Conservation (phyloP, 1,284 basidiomycete species). For the Cystobasidium sp. region DNA sequence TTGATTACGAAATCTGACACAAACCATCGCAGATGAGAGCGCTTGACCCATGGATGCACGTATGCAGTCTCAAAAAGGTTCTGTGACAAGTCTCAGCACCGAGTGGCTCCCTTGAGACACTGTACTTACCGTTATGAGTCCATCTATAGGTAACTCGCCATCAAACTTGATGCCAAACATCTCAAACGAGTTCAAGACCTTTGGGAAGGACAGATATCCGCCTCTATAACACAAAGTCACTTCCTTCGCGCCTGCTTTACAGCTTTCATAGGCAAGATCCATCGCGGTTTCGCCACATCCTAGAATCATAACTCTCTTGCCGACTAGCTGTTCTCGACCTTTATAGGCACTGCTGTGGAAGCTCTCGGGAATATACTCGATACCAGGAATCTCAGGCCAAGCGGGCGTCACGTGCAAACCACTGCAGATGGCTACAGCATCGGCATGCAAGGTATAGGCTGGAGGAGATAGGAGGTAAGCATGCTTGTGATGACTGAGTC, state of each 20-base stretch:
- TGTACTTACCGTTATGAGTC: slow-evolving; percentile 60
- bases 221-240: slow-evolving; percentile 65
- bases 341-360: slow-evolving; percentile 65
- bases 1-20: slow-evolving; percentile 70
- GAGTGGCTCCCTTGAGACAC: too few species aligned
- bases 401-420: slow-evolving; percentile 61
- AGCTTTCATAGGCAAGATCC: slow-evolving; percentile 65
- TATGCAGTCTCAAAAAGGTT: slow-evolving; percentile 62
- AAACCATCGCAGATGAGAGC: slow-evolving; percentile 67
- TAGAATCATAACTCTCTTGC: slow-evolving; percentile 64
- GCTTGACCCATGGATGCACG: slow-evolving; percentile 64
- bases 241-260: slow-evolving; percentile 64
- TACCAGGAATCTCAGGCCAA: slow-evolving; percentile 62
- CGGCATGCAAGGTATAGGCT: slow-evolving; percentile 55
- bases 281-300: slow-evolving; percentile 71
- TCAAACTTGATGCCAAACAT: slow-evolving; percentile 63
- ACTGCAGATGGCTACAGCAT: slow-evolving; percentile 62
- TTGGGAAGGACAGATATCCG: slow-evolving; percentile 66
- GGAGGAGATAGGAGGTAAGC: not conserved
- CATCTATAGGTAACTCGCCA: slow-evolving; percentile 66
- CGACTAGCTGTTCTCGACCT: slow-evolving; percentile 60
- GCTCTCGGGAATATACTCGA: slow-evolving; percentile 55
- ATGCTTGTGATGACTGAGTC: too few species aligned
- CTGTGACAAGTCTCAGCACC: not conserved
- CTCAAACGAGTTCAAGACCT: slow-evolving; percentile 68